phyloP scores from a whole-genome alignment of 192 early-diverging fungal genomes.

The Linnemannia exigua region DNA sequence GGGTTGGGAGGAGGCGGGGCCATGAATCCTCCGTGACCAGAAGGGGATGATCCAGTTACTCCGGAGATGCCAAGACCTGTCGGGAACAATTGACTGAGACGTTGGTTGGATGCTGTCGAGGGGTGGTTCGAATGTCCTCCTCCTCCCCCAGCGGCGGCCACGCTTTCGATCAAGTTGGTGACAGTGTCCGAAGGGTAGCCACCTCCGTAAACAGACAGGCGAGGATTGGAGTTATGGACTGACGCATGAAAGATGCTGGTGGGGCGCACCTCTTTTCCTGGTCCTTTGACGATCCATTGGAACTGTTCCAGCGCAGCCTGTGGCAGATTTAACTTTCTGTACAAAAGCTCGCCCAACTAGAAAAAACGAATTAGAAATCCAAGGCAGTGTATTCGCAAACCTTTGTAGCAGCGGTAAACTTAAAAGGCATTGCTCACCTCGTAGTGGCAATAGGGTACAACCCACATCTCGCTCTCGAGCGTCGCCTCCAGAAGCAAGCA shows the following conservation, averaged over 20 bases:
- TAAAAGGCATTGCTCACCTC: slow-evolving; percentile 38
- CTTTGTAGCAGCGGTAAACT: not conserved
- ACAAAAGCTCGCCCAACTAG: slow-evolving; percentile 59
- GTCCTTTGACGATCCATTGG: slow-evolving; percentile 60
- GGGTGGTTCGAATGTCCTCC: slow-evolving; percentile 27
- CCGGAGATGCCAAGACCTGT: not conserved
- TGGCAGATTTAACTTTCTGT: slow-evolving; percentile 46
- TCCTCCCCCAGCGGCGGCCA: not conserved
- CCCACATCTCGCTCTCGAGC: slow-evolving; percentile 59
- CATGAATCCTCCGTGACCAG: not conserved
- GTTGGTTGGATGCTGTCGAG: slow-evolving; percentile 30
- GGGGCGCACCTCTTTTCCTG: slow-evolving; percentile 40
- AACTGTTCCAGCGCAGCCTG: slow-evolving; percentile 61
- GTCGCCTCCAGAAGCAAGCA: slow-evolving; percentile 51
- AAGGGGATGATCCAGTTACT: not conserved
- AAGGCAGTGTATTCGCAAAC: not conserved
- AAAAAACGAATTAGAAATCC: not conserved
- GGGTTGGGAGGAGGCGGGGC: slow-evolving; percentile 23
- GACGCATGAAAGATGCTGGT: slow-evolving; percentile 21
- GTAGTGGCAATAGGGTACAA: slow-evolving; percentile 58
- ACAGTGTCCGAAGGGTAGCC: slow-evolving; percentile 46
- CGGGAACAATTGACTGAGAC: slow-evolving; percentile 39
- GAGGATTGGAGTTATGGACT: slow-evolving; percentile 31
- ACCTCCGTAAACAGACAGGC: slow-evolving; percentile 48
- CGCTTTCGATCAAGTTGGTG: slow-evolving; percentile 42